Evolutionary conservation across 768 basidiomycete genomes (phyloP).

Genomic region (Mrakia blollopis): DNA sequence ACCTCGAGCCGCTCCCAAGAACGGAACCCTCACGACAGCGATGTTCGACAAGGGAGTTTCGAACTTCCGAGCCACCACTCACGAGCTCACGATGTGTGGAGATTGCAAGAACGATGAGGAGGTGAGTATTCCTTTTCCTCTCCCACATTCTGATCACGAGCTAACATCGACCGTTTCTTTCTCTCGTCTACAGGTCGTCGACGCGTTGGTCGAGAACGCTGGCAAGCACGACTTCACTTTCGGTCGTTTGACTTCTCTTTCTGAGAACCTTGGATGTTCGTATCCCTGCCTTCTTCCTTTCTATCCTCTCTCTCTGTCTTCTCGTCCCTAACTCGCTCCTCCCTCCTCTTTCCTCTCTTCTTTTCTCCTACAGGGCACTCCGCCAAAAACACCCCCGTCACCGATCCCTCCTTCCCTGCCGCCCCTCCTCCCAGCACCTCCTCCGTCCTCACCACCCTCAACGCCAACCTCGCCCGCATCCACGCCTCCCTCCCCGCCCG

Average conservation of each 20-base stretch:
- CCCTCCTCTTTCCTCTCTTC: constrained; percentile 4
- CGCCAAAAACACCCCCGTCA: constrained; percentile 46
- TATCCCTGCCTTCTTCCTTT: constrained; percentile 19
- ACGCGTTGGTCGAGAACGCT: constrained; percentile 58
- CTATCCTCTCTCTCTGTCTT: not conserved
- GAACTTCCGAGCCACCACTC: constrained; percentile 7
- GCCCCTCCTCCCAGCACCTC: constrained; percentile 54
- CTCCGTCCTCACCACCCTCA: constrained; percentile 51
- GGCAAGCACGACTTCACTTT: constrained; percentile 74
- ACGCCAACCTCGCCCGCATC: constrained; percentile 58
- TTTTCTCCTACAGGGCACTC: constrained; percentile 41
- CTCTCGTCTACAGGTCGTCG: constrained; percentile 45
- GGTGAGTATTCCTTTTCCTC: constrained; percentile 44
- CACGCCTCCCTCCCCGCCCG: constrained; percentile 67
- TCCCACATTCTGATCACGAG: not conserved
- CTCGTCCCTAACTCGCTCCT: not conserved
- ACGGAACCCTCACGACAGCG: constrained; percentile 20
- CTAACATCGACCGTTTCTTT: not conserved
- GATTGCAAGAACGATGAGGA: constrained; percentile 57
- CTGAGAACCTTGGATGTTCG: constrained; percentile 75
- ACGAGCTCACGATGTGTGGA: constrained; percentile 1
- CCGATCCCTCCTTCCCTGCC: constrained; percentile 35
- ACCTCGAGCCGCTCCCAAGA: constrained; percentile 27
- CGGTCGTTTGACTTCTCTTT: constrained; percentile 73
- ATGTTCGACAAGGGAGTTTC: constrained; percentile 29